Percentiles rank a stretch among this genome's conserved stretches.
phyloP scores from a whole-genome alignment of 73 alveolate species.

The Tetrahymena elliotti region DNA sequence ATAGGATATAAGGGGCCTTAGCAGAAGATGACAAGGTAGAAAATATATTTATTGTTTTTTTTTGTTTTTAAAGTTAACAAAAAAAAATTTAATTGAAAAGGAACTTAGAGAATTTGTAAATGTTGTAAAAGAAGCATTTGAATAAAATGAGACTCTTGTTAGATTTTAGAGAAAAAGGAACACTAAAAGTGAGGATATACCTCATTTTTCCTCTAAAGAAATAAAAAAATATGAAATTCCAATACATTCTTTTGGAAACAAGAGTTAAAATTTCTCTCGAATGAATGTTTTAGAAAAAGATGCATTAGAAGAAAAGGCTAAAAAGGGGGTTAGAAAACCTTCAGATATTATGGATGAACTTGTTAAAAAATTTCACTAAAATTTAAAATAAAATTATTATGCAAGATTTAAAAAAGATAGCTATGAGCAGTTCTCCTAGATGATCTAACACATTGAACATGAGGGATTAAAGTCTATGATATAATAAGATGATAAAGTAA shows the following conservation, averaged over 20 bases:
- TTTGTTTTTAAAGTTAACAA: too few relatives aligned
- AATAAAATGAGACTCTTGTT: neutral
- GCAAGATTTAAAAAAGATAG: neutral
- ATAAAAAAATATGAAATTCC: neutral
- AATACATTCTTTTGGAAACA: neutral
- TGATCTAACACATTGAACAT: neutral
- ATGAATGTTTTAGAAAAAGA: neutral
- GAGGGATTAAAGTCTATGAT: neutral
- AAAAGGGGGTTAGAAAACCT: neutral
- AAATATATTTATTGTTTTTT: too few relatives aligned
- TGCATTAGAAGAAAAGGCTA: neutral
- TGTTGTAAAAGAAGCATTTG: neutral
- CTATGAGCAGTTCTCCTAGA: neutral
- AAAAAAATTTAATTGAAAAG: too few relatives aligned
- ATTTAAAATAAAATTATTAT: neutral
- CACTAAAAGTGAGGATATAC: neutral
- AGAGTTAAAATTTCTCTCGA: neutral
- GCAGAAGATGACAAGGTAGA: neutral
- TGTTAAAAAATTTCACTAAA: neutral
- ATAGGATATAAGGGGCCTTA: neutral
- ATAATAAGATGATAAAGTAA: neutral
- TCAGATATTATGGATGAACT: neutral
- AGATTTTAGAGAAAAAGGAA: neutral
- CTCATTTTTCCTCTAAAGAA: neutral
- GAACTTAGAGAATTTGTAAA: neutral